Conservation (phyloP, 192 early-diverging fungal species). For the Coemansia sp. region DNA sequence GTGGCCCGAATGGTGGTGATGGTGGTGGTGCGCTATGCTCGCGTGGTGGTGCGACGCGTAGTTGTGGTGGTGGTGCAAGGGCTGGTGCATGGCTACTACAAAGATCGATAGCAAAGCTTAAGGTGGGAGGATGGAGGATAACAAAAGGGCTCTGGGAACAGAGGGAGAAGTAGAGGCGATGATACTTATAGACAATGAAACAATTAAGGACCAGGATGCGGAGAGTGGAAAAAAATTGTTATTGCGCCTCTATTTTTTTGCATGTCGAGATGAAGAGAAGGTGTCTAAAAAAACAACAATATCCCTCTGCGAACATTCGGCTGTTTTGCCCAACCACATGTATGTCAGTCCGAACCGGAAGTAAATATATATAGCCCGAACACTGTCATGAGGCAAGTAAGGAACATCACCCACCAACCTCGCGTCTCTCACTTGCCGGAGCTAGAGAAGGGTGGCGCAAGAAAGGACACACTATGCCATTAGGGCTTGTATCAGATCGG, state of each 20-base stretch:
- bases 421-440: neutral
- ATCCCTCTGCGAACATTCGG: neutral
- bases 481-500: neutral
- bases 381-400: neutral
- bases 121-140: neutral
- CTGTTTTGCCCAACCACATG: neutral
- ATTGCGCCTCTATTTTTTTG: neutral
- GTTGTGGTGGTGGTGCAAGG: slow-evolving; percentile 9
- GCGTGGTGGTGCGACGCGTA: slow-evolving; percentile 6
- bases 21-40: slow-evolving; percentile 22
- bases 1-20: slow-evolving; percentile 21
- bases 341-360: neutral
- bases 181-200: neutral
- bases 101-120: neutral
- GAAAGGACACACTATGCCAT: neutral
- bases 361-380: neutral
- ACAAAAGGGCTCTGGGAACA: neutral
- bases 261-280: neutral
- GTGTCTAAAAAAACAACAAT: neutral
- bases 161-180: neutral
- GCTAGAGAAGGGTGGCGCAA: neutral
- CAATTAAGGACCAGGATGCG: neutral
- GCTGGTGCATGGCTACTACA: slow-evolving; percentile 2
- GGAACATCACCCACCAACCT: neutral
- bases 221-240: neutral